Base-by-base conservation (phyloP, 2,329 filamentous ascomycete genomes). In the Alternaria conjuncta region DNA sequence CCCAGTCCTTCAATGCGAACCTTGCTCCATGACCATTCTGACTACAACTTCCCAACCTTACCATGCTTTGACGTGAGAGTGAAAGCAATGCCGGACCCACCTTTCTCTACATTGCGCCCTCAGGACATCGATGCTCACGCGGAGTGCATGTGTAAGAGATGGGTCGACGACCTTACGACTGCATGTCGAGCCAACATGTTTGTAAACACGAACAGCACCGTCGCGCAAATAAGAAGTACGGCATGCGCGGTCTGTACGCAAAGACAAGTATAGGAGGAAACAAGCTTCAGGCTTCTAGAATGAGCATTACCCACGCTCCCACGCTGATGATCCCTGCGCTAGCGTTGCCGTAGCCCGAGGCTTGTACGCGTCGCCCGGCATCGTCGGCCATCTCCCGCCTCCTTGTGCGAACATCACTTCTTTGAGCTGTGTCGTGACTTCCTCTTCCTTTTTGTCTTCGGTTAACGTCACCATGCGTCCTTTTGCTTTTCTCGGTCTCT, bases 1-100 rank as follows among this genome's bases (percentile, higher is more conserved):
- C 90, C 90, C 91, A 82, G 64, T 75, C 71, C 72, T 72, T 73
- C 63, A 78, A 78, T 75, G 60, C 64, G 36, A 63, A 71, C 55
- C 61, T 62, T 65, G 67, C 25, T 47, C 57, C 59, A 45, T 60
- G 46, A 58, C 57, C 7, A n/a, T 55, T 25, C 41, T 50, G 23
- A 55, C 15, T n/a, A n/a, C n/a, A 21, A 25, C 43, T 20, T 25
- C 13, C 12, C 18, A 12, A 4, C 4, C 15, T 21, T 45, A 12
- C 12, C 25, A n/a, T 46, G n/a, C 20, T 12, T 41, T 15, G 9
- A n/a, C 18, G 8, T 53, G 25, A 47, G 6, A 26, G 26, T 28
- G 10, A 28, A 9, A n/a, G n/a, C n/a, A n/a, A n/a, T n/a, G 12
- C 28, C 6, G 6, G 28, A 30, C 12, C 28, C 28, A 30, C 28